phyloP scores from a whole-genome alignment of 2,329 filamentous ascomycete species.

The Ascosphaera apis region DNA sequence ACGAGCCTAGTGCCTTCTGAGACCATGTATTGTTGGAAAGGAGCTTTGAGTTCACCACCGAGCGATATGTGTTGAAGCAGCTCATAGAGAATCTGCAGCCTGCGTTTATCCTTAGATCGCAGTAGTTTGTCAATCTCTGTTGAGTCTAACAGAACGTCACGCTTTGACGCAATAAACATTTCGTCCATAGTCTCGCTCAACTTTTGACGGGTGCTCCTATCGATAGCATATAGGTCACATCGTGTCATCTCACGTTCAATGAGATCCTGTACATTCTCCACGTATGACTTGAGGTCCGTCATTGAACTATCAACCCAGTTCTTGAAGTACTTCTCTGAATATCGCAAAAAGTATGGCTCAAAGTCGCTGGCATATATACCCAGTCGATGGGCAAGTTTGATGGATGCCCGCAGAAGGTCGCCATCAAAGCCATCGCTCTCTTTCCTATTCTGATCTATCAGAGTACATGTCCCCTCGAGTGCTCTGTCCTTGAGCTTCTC shows the following conservation, averaged over 20 bases:
- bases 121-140: constrained; percentile 51
- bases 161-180: constrained; percentile 45
- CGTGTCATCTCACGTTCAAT: constrained; percentile 50
- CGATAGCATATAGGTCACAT: constrained; percentile 61
- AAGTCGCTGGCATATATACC: constrained; percentile 59
- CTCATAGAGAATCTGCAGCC: constrained; percentile 54
- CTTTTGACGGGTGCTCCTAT: constrained; percentile 57
- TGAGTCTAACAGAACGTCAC: constrained; percentile 40
- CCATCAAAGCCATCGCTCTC: constrained; percentile 29
- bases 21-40: constrained; percentile 63
- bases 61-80: constrained; percentile 51
- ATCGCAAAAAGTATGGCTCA: constrained; percentile 47
- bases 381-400: constrained; percentile 69
- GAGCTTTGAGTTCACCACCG: constrained; percentile 42
- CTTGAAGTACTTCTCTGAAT: constrained; percentile 44
- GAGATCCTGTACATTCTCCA: constrained; percentile 42
- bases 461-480: constrained; percentile 48
- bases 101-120: constrained; percentile 41
- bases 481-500: constrained; percentile 28
- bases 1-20: constrained; percentile 55
- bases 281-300: constrained; percentile 48
- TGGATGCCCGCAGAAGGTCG: constrained; percentile 44
- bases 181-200: constrained; percentile 51
- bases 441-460: constrained; percentile 50
- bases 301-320: constrained; percentile 47